A percentile compares a stretch with the other conserved stretches of the same genome.
Conservation (phyloP, 139 green algal species). For the Nannochloris sp. region DNA sequence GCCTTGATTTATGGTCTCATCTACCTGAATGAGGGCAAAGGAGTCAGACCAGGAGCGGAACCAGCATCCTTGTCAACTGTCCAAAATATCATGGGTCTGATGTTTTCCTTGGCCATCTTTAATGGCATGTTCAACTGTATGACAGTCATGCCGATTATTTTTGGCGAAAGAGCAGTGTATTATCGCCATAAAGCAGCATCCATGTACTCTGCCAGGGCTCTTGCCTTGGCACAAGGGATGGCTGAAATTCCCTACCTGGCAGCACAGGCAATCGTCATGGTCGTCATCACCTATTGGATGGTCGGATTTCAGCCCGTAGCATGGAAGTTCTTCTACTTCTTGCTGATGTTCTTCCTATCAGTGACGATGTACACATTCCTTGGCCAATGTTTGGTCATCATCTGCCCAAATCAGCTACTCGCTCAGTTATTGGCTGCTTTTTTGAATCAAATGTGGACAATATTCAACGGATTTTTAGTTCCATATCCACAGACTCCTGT, state of each 20-base stretch:
- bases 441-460: slow-evolving; percentile 46
- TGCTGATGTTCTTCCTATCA: slow-evolving; percentile 23
- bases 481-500: slow-evolving; percentile 56
- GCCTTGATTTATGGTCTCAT: slow-evolving; percentile 29
- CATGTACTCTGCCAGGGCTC: slow-evolving; percentile 23
- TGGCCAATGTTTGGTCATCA: slow-evolving; percentile 17
- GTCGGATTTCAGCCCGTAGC: slow-evolving; percentile 26
- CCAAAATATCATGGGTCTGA: slow-evolving; percentile 42
- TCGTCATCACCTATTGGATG: slow-evolving; percentile 27
- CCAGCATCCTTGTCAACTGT: slow-evolving; percentile 13
- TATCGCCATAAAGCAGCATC: slow-evolving; percentile 29
- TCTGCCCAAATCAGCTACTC: slow-evolving; percentile 26
- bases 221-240: background rate
- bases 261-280: slow-evolving; percentile 25
- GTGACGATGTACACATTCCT: slow-evolving; percentile 24
- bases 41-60: background rate
- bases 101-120: slow-evolving; percentile 28
- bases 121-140: slow-evolving; percentile 48
- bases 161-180: slow-evolving; percentile 18
- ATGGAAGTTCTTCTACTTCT: slow-evolving; percentile 30
- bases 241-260: slow-evolving; percentile 21
- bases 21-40: slow-evolving; percentile 29
- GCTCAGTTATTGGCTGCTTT: slow-evolving; percentile 15
- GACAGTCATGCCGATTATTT: slow-evolving; percentile 14
- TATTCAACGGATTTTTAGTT: slow-evolving; percentile 61